These are phyloP conservation scores for Avena sativa DNA, from an alignment of 176 grass and related monocot species.

Conservation along the genomic window DNA sequence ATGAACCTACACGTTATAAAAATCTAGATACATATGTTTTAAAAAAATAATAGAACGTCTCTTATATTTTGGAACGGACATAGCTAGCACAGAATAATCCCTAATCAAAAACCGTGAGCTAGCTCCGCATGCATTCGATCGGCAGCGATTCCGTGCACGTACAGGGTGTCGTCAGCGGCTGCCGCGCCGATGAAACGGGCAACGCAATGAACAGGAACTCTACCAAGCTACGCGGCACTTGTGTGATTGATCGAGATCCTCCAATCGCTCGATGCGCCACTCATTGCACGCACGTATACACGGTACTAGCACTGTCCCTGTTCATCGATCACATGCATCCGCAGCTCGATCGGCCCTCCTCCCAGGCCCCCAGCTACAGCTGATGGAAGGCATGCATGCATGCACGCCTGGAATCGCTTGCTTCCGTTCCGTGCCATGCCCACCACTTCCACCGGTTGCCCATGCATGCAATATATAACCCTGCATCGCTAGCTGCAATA, in stretches of 20 bases:
- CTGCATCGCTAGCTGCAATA: too few species aligned
- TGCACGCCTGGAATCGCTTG: background rate
- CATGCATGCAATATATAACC: background rate
- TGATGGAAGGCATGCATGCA: background rate
- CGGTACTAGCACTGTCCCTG: background rate
- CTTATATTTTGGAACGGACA: too few species aligned
- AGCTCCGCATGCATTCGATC: background rate
- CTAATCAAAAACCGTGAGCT: background rate
- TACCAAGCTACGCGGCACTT: background rate
- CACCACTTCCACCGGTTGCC: background rate
- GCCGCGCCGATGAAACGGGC: conserved; percentile 5
- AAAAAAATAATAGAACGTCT: too few species aligned
- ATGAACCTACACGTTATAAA: too few species aligned
- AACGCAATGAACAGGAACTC: background rate
- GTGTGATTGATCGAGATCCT: background rate
- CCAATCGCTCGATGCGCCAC: background rate
- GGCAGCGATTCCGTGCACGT: background rate
- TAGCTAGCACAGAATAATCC: too few species aligned
- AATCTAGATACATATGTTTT: too few species aligned
- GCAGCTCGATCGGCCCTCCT: background rate
- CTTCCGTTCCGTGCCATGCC: background rate
- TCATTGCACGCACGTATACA: background rate
- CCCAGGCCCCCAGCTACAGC: background rate
- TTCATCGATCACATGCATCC: background rate
- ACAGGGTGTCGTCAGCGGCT: background rate